phyloP scores from a whole-genome alignment of 495 filamentous ascomycete genomes.

The Penicillium turbatum region DNA sequence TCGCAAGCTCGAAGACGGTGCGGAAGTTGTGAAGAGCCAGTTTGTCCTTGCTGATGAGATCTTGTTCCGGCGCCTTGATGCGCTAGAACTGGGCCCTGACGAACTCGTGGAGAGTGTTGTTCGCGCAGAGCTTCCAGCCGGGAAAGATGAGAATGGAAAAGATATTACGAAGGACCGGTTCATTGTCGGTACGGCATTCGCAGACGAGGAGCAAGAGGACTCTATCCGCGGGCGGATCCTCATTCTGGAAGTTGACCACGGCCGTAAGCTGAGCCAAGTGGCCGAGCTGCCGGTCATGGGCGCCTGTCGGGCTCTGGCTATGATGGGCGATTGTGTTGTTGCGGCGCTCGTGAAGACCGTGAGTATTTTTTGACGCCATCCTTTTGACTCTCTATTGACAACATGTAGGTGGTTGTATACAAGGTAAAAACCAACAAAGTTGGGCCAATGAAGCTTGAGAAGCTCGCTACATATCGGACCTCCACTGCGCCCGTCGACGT shows the following conservation, averaged over 20 bases:
- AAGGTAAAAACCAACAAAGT: slow-evolving; percentile 45
- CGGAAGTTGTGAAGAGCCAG: slow-evolving; percentile 54
- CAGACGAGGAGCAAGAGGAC: slow-evolving; percentile 53
- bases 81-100: slow-evolving; percentile 49
- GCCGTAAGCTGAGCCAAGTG: slow-evolving; percentile 64
- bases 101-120: slow-evolving; percentile 86
- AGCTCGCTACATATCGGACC: slow-evolving; percentile 69
- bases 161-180: slow-evolving; percentile 62
- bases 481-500: slow-evolving; percentile 83
- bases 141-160: slow-evolving; percentile 46
- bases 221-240: slow-evolving; percentile 71
- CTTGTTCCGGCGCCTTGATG: slow-evolving; percentile 51
- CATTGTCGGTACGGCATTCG: slow-evolving; percentile 77
- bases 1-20: slow-evolving; percentile 51
- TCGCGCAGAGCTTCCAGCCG: slow-evolving; percentile 66
- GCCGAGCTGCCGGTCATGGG: slow-evolving; percentile 62
- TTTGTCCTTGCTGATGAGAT: slow-evolving; percentile 62
- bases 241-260: slow-evolving; percentile 74
- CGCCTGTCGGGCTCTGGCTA: slow-evolving; percentile 70
- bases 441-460: slow-evolving; percentile 52
- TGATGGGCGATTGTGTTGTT: slow-evolving; percentile 73
- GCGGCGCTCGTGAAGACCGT: slow-evolving; percentile 85
- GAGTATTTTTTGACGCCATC: slow-evolving; percentile 22
- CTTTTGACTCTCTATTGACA: slow-evolving; percentile 9
- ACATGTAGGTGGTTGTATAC: slow-evolving; percentile 53